These are phyloP conservation scores for Verticillium zaregamsianum DNA, from an alignment of 2,329 filamentous ascomycete species.

Conservation along the genomic window DNA sequence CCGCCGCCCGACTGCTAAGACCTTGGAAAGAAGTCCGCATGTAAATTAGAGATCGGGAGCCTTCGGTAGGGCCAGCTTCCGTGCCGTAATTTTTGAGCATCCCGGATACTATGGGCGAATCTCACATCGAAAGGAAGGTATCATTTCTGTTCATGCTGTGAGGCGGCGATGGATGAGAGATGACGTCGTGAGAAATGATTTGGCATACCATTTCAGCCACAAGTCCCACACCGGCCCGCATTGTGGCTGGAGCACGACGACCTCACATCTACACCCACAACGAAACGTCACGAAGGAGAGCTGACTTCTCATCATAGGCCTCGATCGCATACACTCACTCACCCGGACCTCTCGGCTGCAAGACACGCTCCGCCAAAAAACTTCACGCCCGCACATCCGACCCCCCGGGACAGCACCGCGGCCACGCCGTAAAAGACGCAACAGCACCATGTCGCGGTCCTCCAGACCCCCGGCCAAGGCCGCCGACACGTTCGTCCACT, in stretches of 20 bases:
- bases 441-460: neutral
- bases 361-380: neutral
- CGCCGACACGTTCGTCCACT: conserved; percentile 27
- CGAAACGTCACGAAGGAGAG: neutral
- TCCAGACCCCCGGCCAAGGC: conserved; percentile 4
- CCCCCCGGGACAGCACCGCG: too few species aligned
- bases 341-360: neutral
- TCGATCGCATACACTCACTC: neutral
- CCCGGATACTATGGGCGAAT: too few species aligned
- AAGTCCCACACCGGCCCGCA: neutral
- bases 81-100: too few species aligned
- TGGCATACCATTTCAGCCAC: neutral
- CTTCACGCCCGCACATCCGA: too few species aligned
- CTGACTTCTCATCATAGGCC: neutral
- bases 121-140: too few species aligned
- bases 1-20: too few species aligned
- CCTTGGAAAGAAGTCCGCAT: too few species aligned
- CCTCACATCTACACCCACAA: neutral
- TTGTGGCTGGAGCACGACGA: neutral
- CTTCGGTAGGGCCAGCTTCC: too few species aligned
- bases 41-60: too few species aligned
- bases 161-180: neutral
- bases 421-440: neutral
- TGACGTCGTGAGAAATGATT: neutral
- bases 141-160: too few species aligned